Evolutionary conservation across 73 alveolate genomes (phyloP), one percentile per base, ranked within the genome.

Genomic region (Paraurostyla sp.): DNA sequence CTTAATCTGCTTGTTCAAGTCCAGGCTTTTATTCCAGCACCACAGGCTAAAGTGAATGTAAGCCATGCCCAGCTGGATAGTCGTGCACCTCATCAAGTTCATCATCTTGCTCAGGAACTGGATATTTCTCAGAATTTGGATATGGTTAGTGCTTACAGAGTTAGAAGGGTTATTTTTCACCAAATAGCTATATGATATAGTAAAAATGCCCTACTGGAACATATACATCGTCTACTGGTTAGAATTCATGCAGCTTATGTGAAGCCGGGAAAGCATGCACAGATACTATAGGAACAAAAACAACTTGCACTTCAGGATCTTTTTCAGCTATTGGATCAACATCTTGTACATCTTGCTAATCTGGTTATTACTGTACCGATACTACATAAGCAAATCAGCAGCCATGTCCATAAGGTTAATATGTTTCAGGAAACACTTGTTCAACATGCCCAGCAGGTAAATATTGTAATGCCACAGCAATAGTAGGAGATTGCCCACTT

Each of bases 51-150:
- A 73, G 48, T 6, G 69, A 50, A 27, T 45, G 71, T 11, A 15
- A 43, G 35, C 13, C 68, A 30, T 73, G 87, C 29, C 87, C 87
- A 45, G 71, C 87, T 6, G 87, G 87, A 3, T 1, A 40, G 7
- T 11, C 56, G 13, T 65, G 82, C 42, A 65, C 82, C 11, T 2
- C 60, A 4, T 38, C 59, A 35, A 6, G 45, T 18, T 16, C 60
- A 38, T 15, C 82, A 38, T 18, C 3, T 22, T 65, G 82, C 36
- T 11, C 36, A 4, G 7, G 22, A 11, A 38, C 27, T 9, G 82
- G 82, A 1, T 33, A 65, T 38, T 65, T 38, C 25, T 33, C 82
- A 38, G 58, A 13, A 18, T 65, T 38, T 4, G 56, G 56, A 35
- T 2, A 15, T 23, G 58, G 58, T 38, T 6, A 13, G 2, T 65